Conservation (phyloP, 2,329 filamentous ascomycete species). For the Eurotiales sp. region DNA sequence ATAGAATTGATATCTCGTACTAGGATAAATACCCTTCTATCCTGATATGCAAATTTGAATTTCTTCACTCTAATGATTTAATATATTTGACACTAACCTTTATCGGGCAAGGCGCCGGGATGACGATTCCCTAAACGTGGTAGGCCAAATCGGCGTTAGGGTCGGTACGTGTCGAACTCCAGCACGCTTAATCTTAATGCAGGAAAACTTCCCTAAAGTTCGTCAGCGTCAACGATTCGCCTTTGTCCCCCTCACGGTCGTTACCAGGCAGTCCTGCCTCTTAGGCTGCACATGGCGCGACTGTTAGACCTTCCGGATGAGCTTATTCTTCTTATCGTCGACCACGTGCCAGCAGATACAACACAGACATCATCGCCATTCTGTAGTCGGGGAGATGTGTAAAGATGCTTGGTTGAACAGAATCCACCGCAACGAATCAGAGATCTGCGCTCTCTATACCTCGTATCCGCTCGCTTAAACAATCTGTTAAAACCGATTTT, state of each 20-base stretch:
- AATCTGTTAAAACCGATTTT: slow-evolving; percentile 2
- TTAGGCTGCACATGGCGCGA: slow-evolving; percentile 3
- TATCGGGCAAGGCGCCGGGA: not conserved
- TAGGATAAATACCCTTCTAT: too few species aligned
- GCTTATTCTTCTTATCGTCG: slow-evolving; percentile 3
- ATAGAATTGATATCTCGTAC: too few species aligned
- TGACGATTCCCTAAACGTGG: too few species aligned
- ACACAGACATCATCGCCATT: slow-evolving; percentile 4
- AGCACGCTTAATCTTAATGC: slow-evolving; percentile 1
- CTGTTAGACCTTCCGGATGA: slow-evolving; percentile 6
- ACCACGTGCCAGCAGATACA: not conserved
- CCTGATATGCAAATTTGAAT: too few species aligned
- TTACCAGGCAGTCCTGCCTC: not conserved
- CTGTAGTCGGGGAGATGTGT: not conserved
- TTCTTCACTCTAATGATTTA: too few species aligned
- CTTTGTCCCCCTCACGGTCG: not conserved
- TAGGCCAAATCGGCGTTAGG: too few species aligned
- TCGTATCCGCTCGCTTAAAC: slow-evolving; percentile 3
- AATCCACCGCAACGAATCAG: slow-evolving; percentile 4
- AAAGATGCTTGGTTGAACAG: not conserved
- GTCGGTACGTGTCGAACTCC: too few species aligned
- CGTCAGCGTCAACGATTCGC: not conserved
- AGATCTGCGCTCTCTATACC: slow-evolving; percentile 6
- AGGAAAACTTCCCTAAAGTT: not conserved
- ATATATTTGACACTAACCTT: not conserved